A percentile compares a stretch with the other conserved stretches of the same genome.
Conservation (phyloP, 441 rosid genomes). For the Euphorbia celastroides region DNA sequence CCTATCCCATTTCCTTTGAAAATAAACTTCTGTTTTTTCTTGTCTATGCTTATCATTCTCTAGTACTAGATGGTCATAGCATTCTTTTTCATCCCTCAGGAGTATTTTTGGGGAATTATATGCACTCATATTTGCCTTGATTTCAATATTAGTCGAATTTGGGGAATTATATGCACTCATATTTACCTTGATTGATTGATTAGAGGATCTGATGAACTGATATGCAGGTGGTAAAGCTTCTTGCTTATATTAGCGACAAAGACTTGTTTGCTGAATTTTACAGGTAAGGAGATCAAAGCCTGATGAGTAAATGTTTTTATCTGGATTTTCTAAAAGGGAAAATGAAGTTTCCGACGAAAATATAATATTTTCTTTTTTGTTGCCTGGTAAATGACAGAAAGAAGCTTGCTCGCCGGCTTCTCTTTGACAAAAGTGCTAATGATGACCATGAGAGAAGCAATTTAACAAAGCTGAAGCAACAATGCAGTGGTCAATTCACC, state of each 20-base stretch:
- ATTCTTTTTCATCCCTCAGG: too few species aligned
- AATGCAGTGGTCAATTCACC: conserved; percentile 95
- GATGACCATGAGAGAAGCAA: conserved; percentile 96
- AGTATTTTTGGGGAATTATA: too few species aligned
- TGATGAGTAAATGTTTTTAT: not conserved
- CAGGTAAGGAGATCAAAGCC: conserved; percentile 30
- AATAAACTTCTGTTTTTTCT: not conserved
- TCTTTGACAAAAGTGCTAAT: conserved; percentile 93
- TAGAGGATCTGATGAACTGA: too few species aligned
- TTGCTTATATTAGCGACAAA: conserved; percentile 85
- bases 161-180: too few species aligned
- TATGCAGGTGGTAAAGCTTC: conserved; percentile 72
- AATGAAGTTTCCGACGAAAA: not conserved
- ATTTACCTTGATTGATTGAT: too few species aligned
- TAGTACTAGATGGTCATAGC: too few species aligned
- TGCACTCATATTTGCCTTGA: too few species aligned
- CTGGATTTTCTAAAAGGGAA: not conserved
- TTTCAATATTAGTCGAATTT: too few species aligned
- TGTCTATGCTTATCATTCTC: too few species aligned
- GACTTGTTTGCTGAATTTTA: conserved; percentile 94
- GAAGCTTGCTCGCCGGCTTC: conserved; percentile 86
- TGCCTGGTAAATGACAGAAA: conserved; percentile 39
- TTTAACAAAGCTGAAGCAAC: conserved; percentile 89
- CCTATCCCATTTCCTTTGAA: too few species aligned
- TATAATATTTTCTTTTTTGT: not conserved